Percentiles rank a stretch among this genome's conserved stretches.
These are phyloP conservation scores for Fusarium setosum DNA, from an alignment of 2,329 filamentous ascomycete genomes.

Conservation along the genomic window DNA sequence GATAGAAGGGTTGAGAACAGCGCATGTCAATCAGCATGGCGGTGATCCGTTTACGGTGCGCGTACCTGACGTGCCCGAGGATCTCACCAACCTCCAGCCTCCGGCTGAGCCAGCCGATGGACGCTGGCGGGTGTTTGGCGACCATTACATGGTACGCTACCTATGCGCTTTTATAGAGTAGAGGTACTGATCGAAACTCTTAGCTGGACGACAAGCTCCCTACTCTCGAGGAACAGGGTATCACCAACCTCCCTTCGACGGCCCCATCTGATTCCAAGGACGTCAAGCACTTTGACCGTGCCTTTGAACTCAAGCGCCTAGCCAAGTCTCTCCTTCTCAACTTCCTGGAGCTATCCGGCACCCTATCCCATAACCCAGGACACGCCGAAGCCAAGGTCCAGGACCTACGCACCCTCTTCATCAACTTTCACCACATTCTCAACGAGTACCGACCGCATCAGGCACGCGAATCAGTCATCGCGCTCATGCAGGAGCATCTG, in stretches of 20 bases:
- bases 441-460: slow-evolving; percentile 97
- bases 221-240: slow-evolving; percentile 75
- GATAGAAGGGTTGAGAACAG: slow-evolving; percentile 56
- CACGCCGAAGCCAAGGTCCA: slow-evolving; percentile 77
- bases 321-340: slow-evolving; percentile 88
- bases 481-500: slow-evolving; percentile 88
- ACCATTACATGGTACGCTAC: slow-evolving; percentile 65
- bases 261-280: slow-evolving; percentile 56
- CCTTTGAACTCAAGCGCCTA: slow-evolving; percentile 78
- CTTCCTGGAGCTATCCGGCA: slow-evolving; percentile 84
- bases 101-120: slow-evolving; percentile 78
- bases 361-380: slow-evolving; percentile 42
- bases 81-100: slow-evolving; percentile 83
- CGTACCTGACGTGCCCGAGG: slow-evolving; percentile 69
- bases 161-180: background rate
- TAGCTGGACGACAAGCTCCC: slow-evolving; percentile 72
- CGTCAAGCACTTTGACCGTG: slow-evolving; percentile 69
- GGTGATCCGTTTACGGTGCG: slow-evolving; percentile 44
- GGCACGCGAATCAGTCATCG: slow-evolving; percentile 86
- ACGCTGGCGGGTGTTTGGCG: slow-evolving; percentile 81
- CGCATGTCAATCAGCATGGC: slow-evolving; percentile 49
- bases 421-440: slow-evolving; percentile 92
- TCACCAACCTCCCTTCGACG: slow-evolving; percentile 70
- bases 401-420: slow-evolving; percentile 83
- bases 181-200: slow-evolving; percentile 1